A percentile compares a stretch with the other conserved stretches of the same genome.
phyloP scores from a whole-genome alignment of 768 basidiomycete genomes.

The Tremella yokohamensis region DNA sequence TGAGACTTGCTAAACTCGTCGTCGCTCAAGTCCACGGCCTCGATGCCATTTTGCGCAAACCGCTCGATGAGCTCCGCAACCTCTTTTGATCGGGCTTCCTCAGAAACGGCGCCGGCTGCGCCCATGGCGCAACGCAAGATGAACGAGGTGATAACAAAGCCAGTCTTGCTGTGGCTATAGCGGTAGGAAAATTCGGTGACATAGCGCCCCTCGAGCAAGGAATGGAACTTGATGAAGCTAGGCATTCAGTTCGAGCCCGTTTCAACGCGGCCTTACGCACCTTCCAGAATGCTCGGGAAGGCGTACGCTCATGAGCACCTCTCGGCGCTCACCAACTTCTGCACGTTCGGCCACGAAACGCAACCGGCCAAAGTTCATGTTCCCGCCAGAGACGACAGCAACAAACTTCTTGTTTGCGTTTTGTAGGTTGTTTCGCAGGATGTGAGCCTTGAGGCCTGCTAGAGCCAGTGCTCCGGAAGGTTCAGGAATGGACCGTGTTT shows the following conservation, averaged over 20 bases:
- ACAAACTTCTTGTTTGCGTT: constrained; percentile 85
- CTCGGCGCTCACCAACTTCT: constrained; percentile 90
- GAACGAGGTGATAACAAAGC: constrained; percentile 89
- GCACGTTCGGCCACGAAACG: constrained; percentile 99
- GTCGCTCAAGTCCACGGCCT: constrained; percentile 83
- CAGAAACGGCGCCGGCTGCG: constrained; percentile 53
- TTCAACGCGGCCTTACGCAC: constrained; percentile 54
- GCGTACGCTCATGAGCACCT: constrained; percentile 88
- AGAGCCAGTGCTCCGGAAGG: constrained; percentile 90
- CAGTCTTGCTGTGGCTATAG: constrained; percentile 64
- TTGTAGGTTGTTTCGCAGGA: constrained; percentile 72
- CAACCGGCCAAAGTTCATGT: constrained; percentile 97
- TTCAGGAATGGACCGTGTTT: constrained; percentile 93
- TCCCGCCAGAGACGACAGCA: constrained; percentile 88
- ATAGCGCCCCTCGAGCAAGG: constrained; percentile 79
- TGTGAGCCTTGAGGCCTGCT: constrained; percentile 85
- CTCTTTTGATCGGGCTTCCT: constrained; percentile 50
- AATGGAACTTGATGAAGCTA: constrained; percentile 84
- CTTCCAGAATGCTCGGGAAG: constrained; percentile 90
- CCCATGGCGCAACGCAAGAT: constrained; percentile 59
- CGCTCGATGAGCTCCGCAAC: constrained; percentile 59
- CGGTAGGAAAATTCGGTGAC: constrained; percentile 96
- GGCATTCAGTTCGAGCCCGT: neutral
- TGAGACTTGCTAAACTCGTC: constrained; percentile 95
- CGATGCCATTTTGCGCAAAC: constrained; percentile 69